Base-by-base conservation (phyloP, 768 basidiomycete species). In the Daedaleopsis nitida region DNA sequence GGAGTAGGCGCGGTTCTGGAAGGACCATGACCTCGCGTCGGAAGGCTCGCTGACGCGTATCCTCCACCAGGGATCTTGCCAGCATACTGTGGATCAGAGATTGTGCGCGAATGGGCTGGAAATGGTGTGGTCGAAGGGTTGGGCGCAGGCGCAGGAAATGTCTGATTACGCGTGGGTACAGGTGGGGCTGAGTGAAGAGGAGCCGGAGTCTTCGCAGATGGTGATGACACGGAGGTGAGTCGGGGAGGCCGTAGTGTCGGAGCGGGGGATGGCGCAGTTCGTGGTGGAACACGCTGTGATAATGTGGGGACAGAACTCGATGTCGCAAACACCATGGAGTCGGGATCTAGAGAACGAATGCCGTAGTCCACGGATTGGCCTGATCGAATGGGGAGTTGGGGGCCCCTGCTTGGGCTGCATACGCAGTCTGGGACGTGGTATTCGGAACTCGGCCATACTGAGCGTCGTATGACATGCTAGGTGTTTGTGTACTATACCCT, bases 11-110 rank as follows among this genome's bases (percentile, higher is more conserved):
- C 43, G 5, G 55, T 19, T 10, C 55, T 55, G 0, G 63, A 59
- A 45, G 17, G 72, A 58, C 57, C 62, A 47, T 60, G 70, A 49
- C 55, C 70, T 48, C 66, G 72, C 8, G 66, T 55, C 34, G 72
- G 74, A 52, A 55, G n/a, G 35, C 48, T 58, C 11, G 51, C 52
- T 7, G 62, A 56, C 6, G 59, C 45, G 47, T 63, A 59, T 1
- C 50, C 52, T 13, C 35, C 55, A 1, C 39, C 39, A 12, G 17
- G 13, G 5, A 16, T 14, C n/a, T 35, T 45, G 17, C 75, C 68
- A 9, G 70, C 47, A 12, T 70, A 59, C 16, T 66, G 69, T 3
- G 70, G 68, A 13, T 73, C 72, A 11, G 72, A 70, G 9, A 51
- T 52, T 1, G 64, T 63, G 13, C 70, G 69, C 12, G 63, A 59